Conservation (phyloP, 2,329 filamentous ascomycete species). For the Penicillium sp. region DNA sequence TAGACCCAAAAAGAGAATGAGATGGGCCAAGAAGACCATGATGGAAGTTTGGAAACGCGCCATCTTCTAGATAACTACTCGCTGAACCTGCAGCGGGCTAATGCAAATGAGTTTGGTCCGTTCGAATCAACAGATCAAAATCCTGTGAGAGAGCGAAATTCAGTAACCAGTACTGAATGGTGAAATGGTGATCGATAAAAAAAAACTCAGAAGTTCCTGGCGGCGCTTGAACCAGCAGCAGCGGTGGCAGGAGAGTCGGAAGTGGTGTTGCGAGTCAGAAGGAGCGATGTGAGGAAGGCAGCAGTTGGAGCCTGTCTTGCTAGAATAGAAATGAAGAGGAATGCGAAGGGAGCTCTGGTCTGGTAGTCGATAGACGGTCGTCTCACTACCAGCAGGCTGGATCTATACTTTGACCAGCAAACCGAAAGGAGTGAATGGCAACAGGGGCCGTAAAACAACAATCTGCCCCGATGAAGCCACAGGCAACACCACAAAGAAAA, state of each 20-base stretch:
- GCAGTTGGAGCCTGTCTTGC: conserved; percentile 6
- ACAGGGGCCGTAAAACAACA: conserved; percentile 7
- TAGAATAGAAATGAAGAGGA: conserved; percentile 10
- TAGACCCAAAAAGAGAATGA: conserved; percentile 37
- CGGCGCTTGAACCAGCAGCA: conserved; percentile 20
- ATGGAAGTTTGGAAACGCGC: conserved; percentile 26
- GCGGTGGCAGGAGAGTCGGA: conserved; percentile 4
- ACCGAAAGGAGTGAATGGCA: conserved; percentile 7
- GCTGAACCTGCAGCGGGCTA: conserved; percentile 35
- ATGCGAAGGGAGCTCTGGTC: conserved; percentile 13
- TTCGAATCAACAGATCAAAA: conserved; percentile 4
- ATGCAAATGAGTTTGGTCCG: not conserved
- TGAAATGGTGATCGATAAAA: not conserved
- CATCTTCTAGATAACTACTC: conserved; percentile 29
- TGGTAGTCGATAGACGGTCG: conserved; percentile 1
- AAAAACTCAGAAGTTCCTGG: not conserved
- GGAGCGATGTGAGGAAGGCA: conserved; percentile 12
- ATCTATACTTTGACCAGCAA: conserved; percentile 6
- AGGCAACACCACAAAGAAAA: conserved; percentile 7
- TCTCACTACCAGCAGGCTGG: not conserved
- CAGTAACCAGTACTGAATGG: conserved; percentile 33
- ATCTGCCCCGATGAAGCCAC: not conserved
- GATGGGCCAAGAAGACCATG: conserved; percentile 33
- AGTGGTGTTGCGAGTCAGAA: not conserved
- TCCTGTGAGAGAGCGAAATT: conserved; percentile 23